Conservation (phyloP, 495 filamentous ascomycete species). For the Evernia prunastri region DNA sequence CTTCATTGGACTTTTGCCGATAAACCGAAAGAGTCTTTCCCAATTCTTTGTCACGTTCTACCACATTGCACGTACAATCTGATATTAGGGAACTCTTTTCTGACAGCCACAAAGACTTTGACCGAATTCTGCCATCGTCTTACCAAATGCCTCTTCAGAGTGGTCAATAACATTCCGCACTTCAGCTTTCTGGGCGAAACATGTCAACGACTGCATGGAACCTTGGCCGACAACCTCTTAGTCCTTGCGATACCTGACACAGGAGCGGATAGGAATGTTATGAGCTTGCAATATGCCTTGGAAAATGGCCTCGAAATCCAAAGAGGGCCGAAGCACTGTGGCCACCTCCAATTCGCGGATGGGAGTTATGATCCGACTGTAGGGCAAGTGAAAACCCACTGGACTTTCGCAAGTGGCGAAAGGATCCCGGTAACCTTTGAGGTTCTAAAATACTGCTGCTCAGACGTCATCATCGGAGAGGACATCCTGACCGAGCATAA, state of each 20-base stretch:
- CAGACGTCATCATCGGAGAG: neutral
- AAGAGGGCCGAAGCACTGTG: neutral
- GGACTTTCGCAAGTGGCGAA: neutral
- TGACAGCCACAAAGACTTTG: neutral
- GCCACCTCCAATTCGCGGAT: neutral
- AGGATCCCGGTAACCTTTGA: neutral
- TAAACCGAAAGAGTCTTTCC: neutral
- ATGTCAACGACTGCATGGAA: neutral
- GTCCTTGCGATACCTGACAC: conserved; percentile 20
- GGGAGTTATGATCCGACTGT: neutral
- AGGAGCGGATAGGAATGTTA: neutral
- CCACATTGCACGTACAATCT: neutral
- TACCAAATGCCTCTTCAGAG: neutral
- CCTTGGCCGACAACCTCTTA: conserved; percentile 16
- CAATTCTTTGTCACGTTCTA: neutral
- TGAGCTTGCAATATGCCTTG: neutral
- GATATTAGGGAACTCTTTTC: neutral
- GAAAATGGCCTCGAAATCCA: neutral
- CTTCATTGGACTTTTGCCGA: neutral
- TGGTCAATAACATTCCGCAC: neutral
- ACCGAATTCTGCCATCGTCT: neutral
- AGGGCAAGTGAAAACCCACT: neutral
- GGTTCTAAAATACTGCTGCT: neutral
- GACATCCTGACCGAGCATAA: neutral
- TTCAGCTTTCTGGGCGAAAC: neutral